These are phyloP conservation scores for Monosporozyma unispora DNA, from an alignment of 805 yeast species.

Conservation along the genomic window DNA sequence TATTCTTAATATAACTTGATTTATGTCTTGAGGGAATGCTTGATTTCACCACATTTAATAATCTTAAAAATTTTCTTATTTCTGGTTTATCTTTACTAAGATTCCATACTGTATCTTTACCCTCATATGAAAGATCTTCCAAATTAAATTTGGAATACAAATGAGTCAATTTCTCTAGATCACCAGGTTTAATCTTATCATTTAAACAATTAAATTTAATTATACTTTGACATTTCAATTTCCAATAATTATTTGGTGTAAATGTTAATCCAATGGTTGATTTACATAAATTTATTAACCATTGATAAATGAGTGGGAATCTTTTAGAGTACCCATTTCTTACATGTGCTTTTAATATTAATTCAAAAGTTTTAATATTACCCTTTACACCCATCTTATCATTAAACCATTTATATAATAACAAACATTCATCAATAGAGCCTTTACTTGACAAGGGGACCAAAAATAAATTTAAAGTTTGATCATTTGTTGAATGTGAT, in stretches of 20 bases:
- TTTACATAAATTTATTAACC: slow-evolving; percentile 13
- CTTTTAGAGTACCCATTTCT: slow-evolving; percentile 28
- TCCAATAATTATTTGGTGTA: slow-evolving; percentile 17
- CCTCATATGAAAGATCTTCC: not conserved
- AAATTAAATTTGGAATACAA: not conserved
- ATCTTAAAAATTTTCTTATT: not conserved
- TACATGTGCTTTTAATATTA: slow-evolving; percentile 29
- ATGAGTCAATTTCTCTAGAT: not conserved
- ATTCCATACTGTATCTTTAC: not conserved
- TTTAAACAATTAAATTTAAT: slow-evolving; percentile 14
- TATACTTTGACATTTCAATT: slow-evolving; percentile 21
- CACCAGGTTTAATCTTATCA: not conserved
- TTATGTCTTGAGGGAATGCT: slow-evolving; percentile 3
- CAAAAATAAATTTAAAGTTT: not conserved
- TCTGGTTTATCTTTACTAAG: not conserved
- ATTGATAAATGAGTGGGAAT: slow-evolving; percentile 17
- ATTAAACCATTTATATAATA: not conserved
- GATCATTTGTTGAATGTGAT: not conserved
- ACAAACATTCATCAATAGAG: slow-evolving; percentile 1
- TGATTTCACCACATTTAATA: not conserved
- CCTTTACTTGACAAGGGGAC: not conserved
- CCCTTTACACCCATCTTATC: not conserved
- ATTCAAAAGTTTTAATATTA: not conserved
- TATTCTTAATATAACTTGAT: slow-evolving; percentile 16
- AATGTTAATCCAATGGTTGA: not conserved